Evolutionary conservation across 2,329 filamentous ascomycete species (phyloP), one percentile per base, ranked within the genome.

Genomic region (Ilyonectria sp.): DNA sequence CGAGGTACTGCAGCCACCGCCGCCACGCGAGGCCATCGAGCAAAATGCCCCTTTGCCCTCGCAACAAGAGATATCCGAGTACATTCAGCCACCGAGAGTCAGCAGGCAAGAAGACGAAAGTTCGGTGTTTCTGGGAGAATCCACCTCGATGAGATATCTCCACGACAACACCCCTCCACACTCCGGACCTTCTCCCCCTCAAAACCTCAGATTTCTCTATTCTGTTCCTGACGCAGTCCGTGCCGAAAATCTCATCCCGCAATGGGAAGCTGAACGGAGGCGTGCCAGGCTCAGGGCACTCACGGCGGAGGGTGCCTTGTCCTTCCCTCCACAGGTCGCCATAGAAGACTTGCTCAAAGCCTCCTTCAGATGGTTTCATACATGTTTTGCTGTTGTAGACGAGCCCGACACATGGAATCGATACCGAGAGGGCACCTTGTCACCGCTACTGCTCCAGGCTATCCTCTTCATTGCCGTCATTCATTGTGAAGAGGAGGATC

Each of bases 291-390:
- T 73, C 10, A 60, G 54, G 13, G 19, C 23, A 4, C 61, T 73
- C 8, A 50, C 47, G 6, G 53, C 55, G 6, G 60, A 71, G 17
- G 69, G 68, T 4, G 67, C 65, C 8, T 83, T 86, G 49, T 78
- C 80, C 0, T 83, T 85, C 33, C 85, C 85, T 0, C 75, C 79
- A 0, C 71, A 71, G 10, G 65, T 77, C 1, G 77, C 82, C 9
- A 79, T 80, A 40, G 76, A 81, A 7, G 76, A 75, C 3, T 73
- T 86, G 1, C 69, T 87, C 2, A 74, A 79, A 9, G 83, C 84
- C 4, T 87, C 86, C 72, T 87, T 88, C 60, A 76, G 79, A 19
- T 86, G 85, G 81, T 87, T 87, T 53, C 86, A 88, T 68, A 84
- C 86, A 0, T 85, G 84, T 59, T 87, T 86, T 52, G 83, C 86